Percentiles rank a stretch among this genome's conserved stretches.
phyloP scores from a whole-genome alignment of 768 basidiomycete species.

The Rhizopogon rudus region DNA sequence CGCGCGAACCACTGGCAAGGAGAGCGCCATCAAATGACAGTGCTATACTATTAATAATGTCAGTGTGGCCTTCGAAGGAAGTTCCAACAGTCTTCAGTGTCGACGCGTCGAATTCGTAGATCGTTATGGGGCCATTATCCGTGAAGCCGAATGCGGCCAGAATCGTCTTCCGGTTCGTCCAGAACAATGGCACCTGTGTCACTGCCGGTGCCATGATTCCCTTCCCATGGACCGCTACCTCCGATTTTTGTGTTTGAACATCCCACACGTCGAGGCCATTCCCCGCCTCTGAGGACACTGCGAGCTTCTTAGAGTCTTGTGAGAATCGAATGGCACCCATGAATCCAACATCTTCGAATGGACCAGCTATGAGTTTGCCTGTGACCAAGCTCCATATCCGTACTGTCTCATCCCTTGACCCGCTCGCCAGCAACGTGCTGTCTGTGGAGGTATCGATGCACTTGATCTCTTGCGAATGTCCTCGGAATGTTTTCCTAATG shows the following conservation, averaged over 20 bases:
- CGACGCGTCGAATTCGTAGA: neutral
- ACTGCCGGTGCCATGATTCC: too few species aligned
- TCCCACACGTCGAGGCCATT: neutral
- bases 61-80: neutral
- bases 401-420: neutral
- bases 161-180: too few species aligned
- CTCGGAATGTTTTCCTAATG: neutral
- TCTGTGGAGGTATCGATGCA: neutral
- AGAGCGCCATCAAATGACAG: neutral
- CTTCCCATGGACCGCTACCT: neutral
- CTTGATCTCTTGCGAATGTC: neutral
- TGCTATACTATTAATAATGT: neutral
- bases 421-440: neutral
- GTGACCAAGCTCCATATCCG: neutral
- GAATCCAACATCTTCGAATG: neutral
- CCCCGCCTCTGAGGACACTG: neutral
- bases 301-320: neutral
- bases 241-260: neutral
- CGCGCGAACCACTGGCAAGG: neutral
- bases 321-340: neutral
- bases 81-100: neutral
- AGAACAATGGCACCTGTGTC: too few species aligned
- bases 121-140: neutral
- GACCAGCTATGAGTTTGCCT: neutral
- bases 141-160: too few species aligned